These are phyloP conservation scores for Noccaea caerulescens DNA, from an alignment of 345 rosid species.

Conservation along the genomic window DNA sequence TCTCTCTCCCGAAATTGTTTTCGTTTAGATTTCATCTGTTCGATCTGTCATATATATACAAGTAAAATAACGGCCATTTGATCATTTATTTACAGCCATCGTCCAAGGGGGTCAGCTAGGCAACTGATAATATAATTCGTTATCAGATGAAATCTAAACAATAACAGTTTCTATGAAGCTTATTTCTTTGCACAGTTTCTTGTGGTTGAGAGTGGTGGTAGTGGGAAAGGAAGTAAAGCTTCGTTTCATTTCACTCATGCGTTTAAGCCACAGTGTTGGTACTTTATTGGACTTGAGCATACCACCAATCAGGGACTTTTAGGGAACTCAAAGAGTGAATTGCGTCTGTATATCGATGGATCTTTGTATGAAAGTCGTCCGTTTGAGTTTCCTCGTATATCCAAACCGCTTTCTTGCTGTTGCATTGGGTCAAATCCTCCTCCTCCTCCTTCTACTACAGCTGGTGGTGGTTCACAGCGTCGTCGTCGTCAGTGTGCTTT, in stretches of 20 bases:
- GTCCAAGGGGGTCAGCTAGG: too few relatives aligned
- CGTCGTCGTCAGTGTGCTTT: constrained; percentile 95
- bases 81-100: too few relatives aligned
- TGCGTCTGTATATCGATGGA: constrained; percentile 87
- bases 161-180: too few relatives aligned
- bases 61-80: too few relatives aligned
- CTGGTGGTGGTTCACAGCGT: constrained; percentile 91
- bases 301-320: constrained; percentile 69
- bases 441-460: constrained; percentile 83
- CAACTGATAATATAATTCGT: too few relatives aligned
- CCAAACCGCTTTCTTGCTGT: constrained; percentile 93
- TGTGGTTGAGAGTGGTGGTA: constrained; percentile 86
- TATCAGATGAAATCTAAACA: too few relatives aligned
- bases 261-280: constrained; percentile 98
- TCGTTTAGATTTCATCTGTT: too few relatives aligned
- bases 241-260: constrained; percentile 98
- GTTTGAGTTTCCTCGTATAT: constrained; percentile 89
- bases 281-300: constrained; percentile 94
- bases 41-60: too few relatives aligned
- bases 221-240: constrained; percentile 86
- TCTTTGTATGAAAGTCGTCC: constrained; percentile 85
- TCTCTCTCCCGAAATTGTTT: too few relatives aligned
- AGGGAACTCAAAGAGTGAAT: constrained; percentile 90
- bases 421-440: constrained; percentile 97
- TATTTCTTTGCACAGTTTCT: constrained; percentile 95